Base-by-base conservation (phyloP, 129 eudicot species). In the Flaveria brownii region DNA sequence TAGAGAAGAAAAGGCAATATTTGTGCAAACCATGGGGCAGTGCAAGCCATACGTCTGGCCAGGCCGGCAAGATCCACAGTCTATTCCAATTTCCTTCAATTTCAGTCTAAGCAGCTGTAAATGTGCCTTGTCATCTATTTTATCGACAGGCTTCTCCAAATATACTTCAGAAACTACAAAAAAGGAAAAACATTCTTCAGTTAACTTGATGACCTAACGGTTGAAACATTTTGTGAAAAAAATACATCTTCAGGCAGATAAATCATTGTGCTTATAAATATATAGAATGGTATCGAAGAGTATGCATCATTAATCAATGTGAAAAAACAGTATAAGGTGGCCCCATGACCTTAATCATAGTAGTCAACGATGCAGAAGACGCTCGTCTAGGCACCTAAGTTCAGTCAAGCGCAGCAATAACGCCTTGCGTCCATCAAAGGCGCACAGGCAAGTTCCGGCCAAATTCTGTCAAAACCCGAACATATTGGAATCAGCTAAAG, bases 1-100 rank as follows among this genome's bases (percentile, higher is more conserved):
- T n/a, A n/a, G n/a, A n/a, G 17, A 65, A 39, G 56, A 25, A 51
- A 57, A 62, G 47, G 36, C 59, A 61, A 73, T 57, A 74, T 47
- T n/a, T 39, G 22, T 56, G 76, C 89, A 50, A 69, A 85, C 92
- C 77, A 60, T 75, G 41, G 92, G 92, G 79, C 92, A 88, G 6
- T 68, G 51, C 64, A 88, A 76, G 68, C 74, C 64, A 78, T 75
- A 14, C 43, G 73, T 64, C 71, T 88, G 86, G 54, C 92, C 92
- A 5, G 92, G 86, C 67, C 41, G 71, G 70, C 78, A 83, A 42
- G 76, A 66, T 64, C 54, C 59, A 64, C 72, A 75, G 61, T 78
- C 79, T 39, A 88, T 85, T 45, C 92, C 92, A 65, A 88, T 33
- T 33, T 68, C 67, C 56, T 71, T 72, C 80, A 88, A 70, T 75